These are phyloP conservation scores for Linum usitatissimum DNA, from an alignment of 345 rosid genomes.

Conservation along the genomic window DNA sequence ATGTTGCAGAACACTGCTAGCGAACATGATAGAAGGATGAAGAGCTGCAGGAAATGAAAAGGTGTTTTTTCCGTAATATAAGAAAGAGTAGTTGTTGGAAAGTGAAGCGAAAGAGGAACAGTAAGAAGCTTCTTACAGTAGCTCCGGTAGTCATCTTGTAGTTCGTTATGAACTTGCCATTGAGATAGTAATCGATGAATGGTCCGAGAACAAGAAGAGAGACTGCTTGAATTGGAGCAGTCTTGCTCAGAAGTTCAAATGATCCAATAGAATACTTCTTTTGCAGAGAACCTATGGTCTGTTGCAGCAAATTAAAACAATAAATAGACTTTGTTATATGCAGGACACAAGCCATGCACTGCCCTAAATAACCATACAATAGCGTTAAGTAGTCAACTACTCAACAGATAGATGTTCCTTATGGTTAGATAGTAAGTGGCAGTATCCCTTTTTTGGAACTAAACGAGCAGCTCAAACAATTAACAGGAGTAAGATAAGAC, in stretches of 20 bases:
- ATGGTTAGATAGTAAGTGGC: no score
- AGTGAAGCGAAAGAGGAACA: no score
- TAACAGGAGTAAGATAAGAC: background rate
- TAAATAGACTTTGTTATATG: background rate
- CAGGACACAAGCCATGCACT: background rate
- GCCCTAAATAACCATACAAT: no score
- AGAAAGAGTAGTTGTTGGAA: constrained; percentile 1
- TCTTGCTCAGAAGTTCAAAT: constrained; percentile 79
- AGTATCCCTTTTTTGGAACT: no score
- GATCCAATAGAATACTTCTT: constrained; percentile 88
- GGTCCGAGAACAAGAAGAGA: constrained; percentile 87
- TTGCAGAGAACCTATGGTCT: constrained; percentile 92
- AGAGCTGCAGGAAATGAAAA: constrained; percentile 42
- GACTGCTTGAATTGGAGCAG: constrained; percentile 98
- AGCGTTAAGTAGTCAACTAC: no score
- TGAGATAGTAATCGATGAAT: constrained; percentile 62
- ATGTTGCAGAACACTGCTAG: constrained; percentile 94
- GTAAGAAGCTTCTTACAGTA: constrained; percentile 36
- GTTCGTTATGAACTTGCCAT: constrained; percentile 45
- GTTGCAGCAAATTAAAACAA: constrained; percentile 16
- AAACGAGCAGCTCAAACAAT: background rate
- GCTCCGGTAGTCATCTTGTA: constrained; percentile 72
- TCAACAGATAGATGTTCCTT: no score
- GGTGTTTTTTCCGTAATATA: constrained; percentile 1
- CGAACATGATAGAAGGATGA: constrained; percentile 65